Conservation (phyloP, 495 filamentous ascomycete genomes). For the Trichoderma parareesei region DNA sequence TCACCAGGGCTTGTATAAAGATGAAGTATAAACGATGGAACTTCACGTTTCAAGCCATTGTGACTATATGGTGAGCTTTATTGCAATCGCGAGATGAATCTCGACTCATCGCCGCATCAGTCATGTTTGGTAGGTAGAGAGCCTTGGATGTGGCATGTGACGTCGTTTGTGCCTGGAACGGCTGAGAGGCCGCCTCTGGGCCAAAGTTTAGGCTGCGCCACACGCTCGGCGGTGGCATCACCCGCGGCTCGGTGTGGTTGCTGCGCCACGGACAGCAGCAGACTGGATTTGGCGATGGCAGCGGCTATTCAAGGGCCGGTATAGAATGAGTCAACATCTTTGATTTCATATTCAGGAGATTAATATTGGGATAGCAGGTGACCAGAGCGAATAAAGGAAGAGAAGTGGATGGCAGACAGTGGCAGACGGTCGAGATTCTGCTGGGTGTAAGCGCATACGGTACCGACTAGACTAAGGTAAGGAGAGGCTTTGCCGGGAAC, state of each 20-base stretch:
- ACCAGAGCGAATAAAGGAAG: neutral
- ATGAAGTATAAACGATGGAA: neutral
- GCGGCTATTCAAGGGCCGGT: neutral
- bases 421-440: neutral
- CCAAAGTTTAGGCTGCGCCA: conserved; percentile 6
- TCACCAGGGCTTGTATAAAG: neutral
- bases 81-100: neutral
- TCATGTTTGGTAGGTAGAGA: neutral
- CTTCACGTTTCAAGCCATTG: neutral
- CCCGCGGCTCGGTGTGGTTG: neutral
- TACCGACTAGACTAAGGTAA: too few relatives aligned
- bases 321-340: too few relatives aligned
- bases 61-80: neutral
- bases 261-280: neutral
- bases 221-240: neutral
- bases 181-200: neutral
- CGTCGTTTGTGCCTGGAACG: neutral
- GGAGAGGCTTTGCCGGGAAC: too few relatives aligned
- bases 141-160: conserved; percentile 3
- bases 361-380: too few relatives aligned
- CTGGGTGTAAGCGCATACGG: too few relatives aligned
- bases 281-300: neutral
- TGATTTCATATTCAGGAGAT: too few relatives aligned
- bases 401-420: neutral
- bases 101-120: neutral